Conservation (phyloP, 805 yeast genomes). For the Kazachstania psychrophila region DNA sequence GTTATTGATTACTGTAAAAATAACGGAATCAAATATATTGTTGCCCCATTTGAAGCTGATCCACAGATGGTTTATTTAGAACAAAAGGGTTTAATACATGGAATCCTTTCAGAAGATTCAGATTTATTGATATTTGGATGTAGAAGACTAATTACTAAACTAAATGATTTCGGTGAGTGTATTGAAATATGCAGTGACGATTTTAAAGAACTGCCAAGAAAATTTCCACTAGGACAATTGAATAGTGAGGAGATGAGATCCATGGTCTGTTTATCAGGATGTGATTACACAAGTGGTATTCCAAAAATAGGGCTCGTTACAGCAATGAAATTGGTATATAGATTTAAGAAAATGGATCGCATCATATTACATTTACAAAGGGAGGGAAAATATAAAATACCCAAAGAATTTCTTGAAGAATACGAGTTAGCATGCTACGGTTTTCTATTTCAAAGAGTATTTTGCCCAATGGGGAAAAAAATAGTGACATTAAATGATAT, state of each 20-base stretch:
- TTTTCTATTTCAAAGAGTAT: slow-evolving; percentile 79
- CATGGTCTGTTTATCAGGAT: slow-evolving; percentile 86
- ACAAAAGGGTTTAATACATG: slow-evolving; percentile 62
- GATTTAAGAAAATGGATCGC: slow-evolving; percentile 43
- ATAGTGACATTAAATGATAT: slow-evolving; percentile 54
- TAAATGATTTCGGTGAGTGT: slow-evolving; percentile 62
- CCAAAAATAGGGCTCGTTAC: slow-evolving; percentile 71
- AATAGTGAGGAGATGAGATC: slow-evolving; percentile 52
- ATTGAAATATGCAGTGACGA: slow-evolving; percentile 54
- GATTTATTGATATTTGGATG: slow-evolving; percentile 89
- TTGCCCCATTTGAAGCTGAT: slow-evolving; percentile 98
- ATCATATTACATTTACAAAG: slow-evolving; percentile 47
- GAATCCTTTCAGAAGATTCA: slow-evolving; percentile 88
- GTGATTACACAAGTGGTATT: slow-evolving; percentile 89
- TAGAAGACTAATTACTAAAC: slow-evolving; percentile 61
- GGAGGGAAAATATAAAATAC: slow-evolving; percentile 51
- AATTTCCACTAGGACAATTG: slow-evolving; percentile 43
- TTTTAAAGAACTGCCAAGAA: slow-evolving; percentile 39
- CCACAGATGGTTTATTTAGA: slow-evolving; percentile 92
- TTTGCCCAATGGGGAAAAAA: slow-evolving; percentile 45
- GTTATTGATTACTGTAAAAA: slow-evolving; percentile 62
- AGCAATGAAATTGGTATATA: slow-evolving; percentile 53
- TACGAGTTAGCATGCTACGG: slow-evolving; percentile 63
- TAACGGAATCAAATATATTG: slow-evolving; percentile 57
- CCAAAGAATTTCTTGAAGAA: slow-evolving; percentile 49